Percentiles rank a stretch among this genome's conserved stretches.
These are phyloP conservation scores for Bruguiera sexangula DNA, from an alignment of 345 rosid species.

Conservation along the genomic window DNA sequence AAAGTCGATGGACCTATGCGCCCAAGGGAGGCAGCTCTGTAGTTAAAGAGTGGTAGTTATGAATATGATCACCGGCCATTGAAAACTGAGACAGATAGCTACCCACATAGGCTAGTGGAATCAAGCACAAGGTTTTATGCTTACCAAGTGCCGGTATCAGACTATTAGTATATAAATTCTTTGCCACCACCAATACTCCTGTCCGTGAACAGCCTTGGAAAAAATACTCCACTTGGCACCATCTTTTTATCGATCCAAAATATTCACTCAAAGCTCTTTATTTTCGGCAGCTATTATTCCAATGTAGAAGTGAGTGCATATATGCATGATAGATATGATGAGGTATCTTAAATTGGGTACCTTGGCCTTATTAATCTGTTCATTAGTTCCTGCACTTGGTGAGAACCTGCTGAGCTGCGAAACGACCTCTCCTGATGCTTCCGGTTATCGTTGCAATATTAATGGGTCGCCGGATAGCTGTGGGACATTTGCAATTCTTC, in stretches of 20 bases:
- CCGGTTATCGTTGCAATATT: slow-evolving; percentile 44
- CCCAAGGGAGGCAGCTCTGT: slow-evolving; percentile 1
- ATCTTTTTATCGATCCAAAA: slow-evolving; percentile 45
- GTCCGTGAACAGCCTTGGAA: slow-evolving; percentile 26
- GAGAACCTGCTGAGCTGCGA: slow-evolving; percentile 52
- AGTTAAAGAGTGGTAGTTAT: slow-evolving; percentile 8
- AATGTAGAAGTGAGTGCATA: slow-evolving; percentile 22
- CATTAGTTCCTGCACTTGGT: slow-evolving; percentile 34
- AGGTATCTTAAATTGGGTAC: slow-evolving; percentile 33
- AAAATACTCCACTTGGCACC: slow-evolving; percentile 10
- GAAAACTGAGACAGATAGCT: slow-evolving; percentile 27
- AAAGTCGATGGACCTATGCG: slow-evolving; percentile 14
- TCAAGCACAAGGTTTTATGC: slow-evolving; percentile 29
- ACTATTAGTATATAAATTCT: slow-evolving; percentile 19
- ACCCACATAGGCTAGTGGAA: slow-evolving; percentile 14
- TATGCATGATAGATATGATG: slow-evolving; percentile 41
- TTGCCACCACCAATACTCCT: slow-evolving; percentile 49
- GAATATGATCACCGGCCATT: slow-evolving; percentile 17
- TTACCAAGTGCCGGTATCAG: slow-evolving; percentile 23
- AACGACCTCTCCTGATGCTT: slow-evolving; percentile 41
- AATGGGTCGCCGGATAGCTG: slow-evolving; percentile 38
- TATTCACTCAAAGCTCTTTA: slow-evolving; percentile 30
- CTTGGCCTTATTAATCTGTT: slow-evolving; percentile 38
- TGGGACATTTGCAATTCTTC: slow-evolving; percentile 54
- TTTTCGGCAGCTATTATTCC: slow-evolving; percentile 8